Percentiles rank a stretch among this genome's conserved stretches.
Conservation (phyloP, 441 rosid genomes). For the Hypseocharis bilobata region DNA sequence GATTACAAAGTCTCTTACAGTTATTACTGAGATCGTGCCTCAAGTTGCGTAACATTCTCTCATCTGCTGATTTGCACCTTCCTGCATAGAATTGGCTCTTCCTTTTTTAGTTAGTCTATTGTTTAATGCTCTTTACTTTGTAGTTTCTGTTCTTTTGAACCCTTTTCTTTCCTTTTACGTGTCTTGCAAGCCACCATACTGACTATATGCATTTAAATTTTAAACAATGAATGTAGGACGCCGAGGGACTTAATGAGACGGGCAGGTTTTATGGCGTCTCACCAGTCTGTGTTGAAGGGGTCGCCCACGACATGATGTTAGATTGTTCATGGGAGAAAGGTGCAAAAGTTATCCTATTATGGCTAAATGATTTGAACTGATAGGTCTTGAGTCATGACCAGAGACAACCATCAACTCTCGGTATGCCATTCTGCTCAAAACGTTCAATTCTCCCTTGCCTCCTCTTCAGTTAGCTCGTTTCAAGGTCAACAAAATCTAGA, state of each 20-base stretch:
- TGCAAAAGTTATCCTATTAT: conserved; percentile 39
- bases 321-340: conserved; percentile 76
- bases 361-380: conserved; percentile 38
- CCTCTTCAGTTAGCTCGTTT: not conserved
- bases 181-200: no score
- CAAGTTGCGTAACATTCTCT: not conserved
- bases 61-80: no score
- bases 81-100: not conserved
- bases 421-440: no score
- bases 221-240: conserved; percentile 32
- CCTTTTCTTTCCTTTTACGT: not conserved
- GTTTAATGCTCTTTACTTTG: not conserved
- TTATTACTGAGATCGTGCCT: no score
- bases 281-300: conserved; percentile 51
- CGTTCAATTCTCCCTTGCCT: no score
- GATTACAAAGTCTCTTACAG: no score
- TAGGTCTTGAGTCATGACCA: conserved; percentile 5
- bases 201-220: not conserved
- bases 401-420: not conserved
- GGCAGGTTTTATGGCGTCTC: conserved; percentile 50
- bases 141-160: not conserved
- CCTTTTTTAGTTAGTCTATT: not conserved
- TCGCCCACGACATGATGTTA: conserved; percentile 85
- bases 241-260: conserved; percentile 53
- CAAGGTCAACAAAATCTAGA: not conserved